Evolutionary conservation across 768 basidiomycete species (phyloP), one percentile per base, ranked within the genome.

Genomic region (Mycena venus): DNA sequence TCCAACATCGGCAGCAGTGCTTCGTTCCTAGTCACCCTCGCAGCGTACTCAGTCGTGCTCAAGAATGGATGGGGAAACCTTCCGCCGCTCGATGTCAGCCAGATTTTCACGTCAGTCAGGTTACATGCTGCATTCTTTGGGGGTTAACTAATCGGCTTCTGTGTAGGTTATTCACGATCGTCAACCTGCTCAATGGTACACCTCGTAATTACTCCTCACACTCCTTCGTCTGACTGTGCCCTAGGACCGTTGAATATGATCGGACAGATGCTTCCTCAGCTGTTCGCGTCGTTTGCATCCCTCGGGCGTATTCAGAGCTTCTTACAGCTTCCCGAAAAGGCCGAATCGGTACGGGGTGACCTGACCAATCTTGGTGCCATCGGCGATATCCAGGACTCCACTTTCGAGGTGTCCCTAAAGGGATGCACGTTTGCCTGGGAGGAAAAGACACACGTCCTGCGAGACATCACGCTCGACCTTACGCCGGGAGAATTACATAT

Each of bases 381-480:
- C 38, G 51, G 38, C 25, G 19, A n/a, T 29, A 40, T 15, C 65
- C 56, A 73, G 36, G 58, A 36, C 1, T 53, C 66, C 12, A 47
- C 7, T 10, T 61, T 32, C 32, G 40, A 70, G n/a, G 73, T 74
- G 12, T 69, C 61, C 3, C 8, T 74, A 23, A 64, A 59, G 21
- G 55, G 53, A 31, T 74, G 73, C 25, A 65, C 68, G 0, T 74
- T 74, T 53, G 56, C 21, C 21, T 74, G 73, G 73, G 73, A 74
- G n/a, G 73, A 69, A 19, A 60, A 64, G 68, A 60, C 53, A 7
- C 23, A 60, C 9, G 58, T 60, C 27, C 38, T 74, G 32, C 8
- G 27, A 12, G 73, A 69, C 31, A 60, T 70, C 21, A 63, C 67
- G 25, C 67, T 74, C 19, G 62, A 70, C 23, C 68, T 74, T 3